Evolutionary conservation across 2,329 filamentous ascomycete species (phyloP).

Genomic region (Gliomastix tumulicola): DNA sequence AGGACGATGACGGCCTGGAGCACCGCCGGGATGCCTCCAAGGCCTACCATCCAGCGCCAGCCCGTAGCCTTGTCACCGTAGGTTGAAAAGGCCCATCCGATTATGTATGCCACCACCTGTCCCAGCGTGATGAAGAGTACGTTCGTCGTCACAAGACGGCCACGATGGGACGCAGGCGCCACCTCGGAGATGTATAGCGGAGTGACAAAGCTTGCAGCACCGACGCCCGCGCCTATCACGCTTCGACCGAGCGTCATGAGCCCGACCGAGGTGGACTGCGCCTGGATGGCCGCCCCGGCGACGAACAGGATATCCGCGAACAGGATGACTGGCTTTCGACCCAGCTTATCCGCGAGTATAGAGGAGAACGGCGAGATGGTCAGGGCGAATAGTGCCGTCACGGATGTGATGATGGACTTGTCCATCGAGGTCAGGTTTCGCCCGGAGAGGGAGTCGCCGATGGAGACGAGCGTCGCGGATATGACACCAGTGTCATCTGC

Average conservation of each 20-base stretch:
- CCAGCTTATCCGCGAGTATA: slow-evolving; percentile 53
- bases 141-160: slow-evolving; percentile 74
- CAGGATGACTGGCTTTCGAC: slow-evolving; percentile 56
- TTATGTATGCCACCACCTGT: slow-evolving; percentile 80
- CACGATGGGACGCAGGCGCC: slow-evolving; percentile 68
- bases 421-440: slow-evolving; percentile 53
- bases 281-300: slow-evolving; percentile 59
- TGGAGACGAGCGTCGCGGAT: slow-evolving; percentile 59
- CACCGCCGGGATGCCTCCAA: slow-evolving; percentile 71
- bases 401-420: slow-evolving; percentile 66
- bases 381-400: slow-evolving; percentile 60
- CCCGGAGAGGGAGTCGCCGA: slow-evolving; percentile 50
- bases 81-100: slow-evolving; percentile 69
- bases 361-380: slow-evolving; percentile 58
- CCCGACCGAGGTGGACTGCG: slow-evolving; percentile 46
- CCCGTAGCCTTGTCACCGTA: slow-evolving; percentile 45
- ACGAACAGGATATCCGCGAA: slow-evolving; percentile 62
- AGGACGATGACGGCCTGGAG: slow-evolving; percentile 63
- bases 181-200: slow-evolving; percentile 87
- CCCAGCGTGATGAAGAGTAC: slow-evolving; percentile 80
- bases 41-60: slow-evolving; percentile 89
- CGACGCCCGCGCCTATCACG: slow-evolving; percentile 66
- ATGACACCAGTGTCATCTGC: slow-evolving; percentile 63
- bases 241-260: slow-evolving; percentile 62
- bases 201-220: slow-evolving; percentile 72